Evolutionary conservation across 1,139 yeast genomes (phyloP).

Genomic region (Sugiyamaella japonica): DNA sequence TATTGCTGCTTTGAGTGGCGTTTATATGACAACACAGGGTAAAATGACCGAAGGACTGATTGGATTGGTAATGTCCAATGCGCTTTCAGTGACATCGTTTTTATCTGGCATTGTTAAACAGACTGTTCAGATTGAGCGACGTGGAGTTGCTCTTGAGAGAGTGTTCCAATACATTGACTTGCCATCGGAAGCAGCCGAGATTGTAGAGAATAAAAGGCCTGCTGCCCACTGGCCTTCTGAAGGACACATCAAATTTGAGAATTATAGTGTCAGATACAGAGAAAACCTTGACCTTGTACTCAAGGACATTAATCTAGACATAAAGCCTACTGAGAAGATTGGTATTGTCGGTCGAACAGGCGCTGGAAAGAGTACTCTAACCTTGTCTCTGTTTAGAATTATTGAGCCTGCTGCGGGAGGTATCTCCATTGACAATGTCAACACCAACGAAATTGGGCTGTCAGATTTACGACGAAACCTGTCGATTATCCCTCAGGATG

Average conservation of each 20-base stretch:
- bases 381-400: constrained; percentile 68
- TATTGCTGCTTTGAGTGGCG: constrained; percentile 47
- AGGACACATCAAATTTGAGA: constrained; percentile 55
- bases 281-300: constrained; percentile 56
- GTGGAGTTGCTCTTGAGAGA: constrained; percentile 57
- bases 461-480: constrained; percentile 55
- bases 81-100: constrained; percentile 59
- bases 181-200: constrained; percentile 53
- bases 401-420: constrained; percentile 61
- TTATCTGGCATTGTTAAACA: constrained; percentile 61
- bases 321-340: constrained; percentile 62
- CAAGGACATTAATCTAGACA: constrained; percentile 50
- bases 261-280: constrained; percentile 63
- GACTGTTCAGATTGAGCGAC: constrained; percentile 71
- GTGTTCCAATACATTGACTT: constrained; percentile 62
- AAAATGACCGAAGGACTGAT: constrained; percentile 64
- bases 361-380: constrained; percentile 74
- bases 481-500: constrained; percentile 74
- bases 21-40: constrained; percentile 41
- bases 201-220: constrained; percentile 33
- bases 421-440: constrained; percentile 56
- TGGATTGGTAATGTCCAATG: constrained; percentile 71
- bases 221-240: constrained; percentile 38
- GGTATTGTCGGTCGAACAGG: constrained; percentile 86
- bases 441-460: constrained; percentile 56